Percentiles rank a stretch among this genome's conserved stretches.
Evolutionary conservation across 2,329 filamentous ascomycete genomes (phyloP).

Genomic region (Trichoderma sp.): DNA sequence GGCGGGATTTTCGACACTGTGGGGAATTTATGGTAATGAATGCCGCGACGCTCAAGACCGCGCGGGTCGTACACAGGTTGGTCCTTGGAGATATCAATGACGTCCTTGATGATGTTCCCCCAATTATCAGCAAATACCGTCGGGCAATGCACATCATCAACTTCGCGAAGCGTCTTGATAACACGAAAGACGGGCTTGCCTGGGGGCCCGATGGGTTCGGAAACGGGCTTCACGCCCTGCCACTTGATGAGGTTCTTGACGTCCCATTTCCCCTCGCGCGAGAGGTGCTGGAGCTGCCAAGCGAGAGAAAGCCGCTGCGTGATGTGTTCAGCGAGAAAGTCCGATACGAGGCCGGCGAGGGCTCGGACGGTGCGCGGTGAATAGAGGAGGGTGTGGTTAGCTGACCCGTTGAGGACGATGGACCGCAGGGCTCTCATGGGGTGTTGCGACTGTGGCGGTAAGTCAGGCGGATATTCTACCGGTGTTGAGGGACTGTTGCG

Average conservation of each 20-base stretch:
- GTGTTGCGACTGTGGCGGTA: constrained; percentile 51
- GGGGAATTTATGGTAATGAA: constrained; percentile 82
- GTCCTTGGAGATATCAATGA: constrained; percentile 91
- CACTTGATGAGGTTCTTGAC: constrained; percentile 96
- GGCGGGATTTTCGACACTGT: constrained; percentile 92
- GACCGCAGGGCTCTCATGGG: constrained; percentile 63
- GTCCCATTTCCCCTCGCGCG: constrained; percentile 93
- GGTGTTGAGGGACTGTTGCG: constrained; percentile 50
- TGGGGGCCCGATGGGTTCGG: constrained; percentile 65
- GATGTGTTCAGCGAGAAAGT: constrained; percentile 74
- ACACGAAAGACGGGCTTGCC: constrained; percentile 70
- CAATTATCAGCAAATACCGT: constrained; percentile 68
- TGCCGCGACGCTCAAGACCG: constrained; percentile 64
- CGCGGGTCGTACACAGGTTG: constrained; percentile 84
- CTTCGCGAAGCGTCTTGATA: constrained; percentile 90
- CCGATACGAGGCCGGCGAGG: constrained; percentile 77
- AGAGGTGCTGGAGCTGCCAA: constrained; percentile 90
- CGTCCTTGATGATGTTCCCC: constrained; percentile 66
- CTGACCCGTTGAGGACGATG: constrained; percentile 71
- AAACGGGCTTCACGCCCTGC: constrained; percentile 77
- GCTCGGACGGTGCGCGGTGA: constrained; percentile 73
- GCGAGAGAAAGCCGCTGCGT: constrained; percentile 77
- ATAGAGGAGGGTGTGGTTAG: constrained; percentile 83
- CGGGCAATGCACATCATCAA: constrained; percentile 81
- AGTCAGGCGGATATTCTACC: constrained; percentile 42